Percentiles rank a stretch among this genome's conserved stretches.
These are phyloP conservation scores for Thalassia testudinum DNA, from an alignment of 116 monocot species.

Conservation along the genomic window DNA sequence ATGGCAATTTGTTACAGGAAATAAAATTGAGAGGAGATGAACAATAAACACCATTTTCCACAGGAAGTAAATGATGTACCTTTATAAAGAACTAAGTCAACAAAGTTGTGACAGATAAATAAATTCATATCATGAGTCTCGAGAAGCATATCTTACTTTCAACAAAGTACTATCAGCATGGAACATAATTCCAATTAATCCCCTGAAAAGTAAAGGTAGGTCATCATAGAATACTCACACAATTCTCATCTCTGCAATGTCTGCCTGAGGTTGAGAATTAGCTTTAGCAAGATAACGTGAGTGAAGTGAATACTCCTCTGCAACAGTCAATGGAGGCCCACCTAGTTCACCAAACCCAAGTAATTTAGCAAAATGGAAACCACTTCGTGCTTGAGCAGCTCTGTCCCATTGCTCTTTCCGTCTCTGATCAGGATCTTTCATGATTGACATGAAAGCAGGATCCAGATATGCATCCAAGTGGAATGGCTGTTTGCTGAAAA, in stretches of 20 bases:
- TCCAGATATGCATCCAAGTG: constrained; percentile 57
- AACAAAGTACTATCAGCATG: too few relatives aligned
- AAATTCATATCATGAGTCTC: too few relatives aligned
- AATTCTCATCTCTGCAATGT: constrained; percentile 99
- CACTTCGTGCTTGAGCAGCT: constrained; percentile 53
- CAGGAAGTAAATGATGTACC: too few relatives aligned
- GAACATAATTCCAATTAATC: too few relatives aligned
- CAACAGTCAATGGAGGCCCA: constrained; percentile 78
- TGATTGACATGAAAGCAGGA: constrained; percentile 69
- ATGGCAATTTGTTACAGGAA: too few relatives aligned
- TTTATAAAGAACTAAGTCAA: too few relatives aligned
- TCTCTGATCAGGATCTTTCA: constrained; percentile 67
- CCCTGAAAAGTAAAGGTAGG: too few relatives aligned
- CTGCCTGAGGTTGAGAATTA: constrained; percentile 83
- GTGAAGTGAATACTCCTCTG: constrained; percentile 98
- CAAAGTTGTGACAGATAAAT: too few relatives aligned
- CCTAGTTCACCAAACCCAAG: constrained; percentile 96
- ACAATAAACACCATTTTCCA: too few relatives aligned
- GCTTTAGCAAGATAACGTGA: constrained; percentile 95
- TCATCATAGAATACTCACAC: constrained; percentile 35
- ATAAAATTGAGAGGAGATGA: too few relatives aligned
- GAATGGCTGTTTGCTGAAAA: constrained; percentile 33
- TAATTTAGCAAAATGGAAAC: constrained; percentile 70
- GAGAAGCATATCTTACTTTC: too few relatives aligned
- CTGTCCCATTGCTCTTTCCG: constrained; percentile 84